Percentiles rank a stretch among this genome's conserved stretches.
phyloP scores from a whole-genome alignment of 1,284 basidiomycete genomes.

The Ustilago sp. region DNA sequence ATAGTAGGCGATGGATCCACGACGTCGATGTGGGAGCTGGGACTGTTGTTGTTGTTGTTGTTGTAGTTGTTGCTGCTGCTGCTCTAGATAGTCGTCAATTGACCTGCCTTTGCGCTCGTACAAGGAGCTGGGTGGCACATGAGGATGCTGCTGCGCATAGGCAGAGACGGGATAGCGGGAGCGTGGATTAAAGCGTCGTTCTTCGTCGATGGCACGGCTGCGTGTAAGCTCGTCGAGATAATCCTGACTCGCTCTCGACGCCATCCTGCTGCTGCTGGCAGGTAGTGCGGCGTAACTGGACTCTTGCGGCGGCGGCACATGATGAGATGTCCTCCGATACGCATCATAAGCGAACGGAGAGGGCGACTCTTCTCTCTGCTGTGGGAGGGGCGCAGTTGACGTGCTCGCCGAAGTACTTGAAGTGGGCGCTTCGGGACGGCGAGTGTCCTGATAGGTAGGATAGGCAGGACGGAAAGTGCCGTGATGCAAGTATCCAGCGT shows the following conservation, averaged over 20 bases:
- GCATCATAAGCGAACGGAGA: conserved; percentile 49
- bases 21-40: conserved; percentile 3
- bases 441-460: conserved; percentile 4
- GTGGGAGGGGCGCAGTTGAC: not conserved
- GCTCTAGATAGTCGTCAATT: conserved; percentile 42
- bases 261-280: not conserved
- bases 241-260: conserved; percentile 15
- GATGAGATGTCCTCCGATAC: conserved; percentile 18
- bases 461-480: not conserved
- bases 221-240: conserved; percentile 17
- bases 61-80: conserved; percentile 8
- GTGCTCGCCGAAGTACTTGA: not conserved
- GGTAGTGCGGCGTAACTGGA: not conserved
- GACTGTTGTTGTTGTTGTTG: not conserved
- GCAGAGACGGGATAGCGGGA: conserved; percentile 1
- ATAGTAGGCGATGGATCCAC: conserved; percentile 25
- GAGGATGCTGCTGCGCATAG: not conserved
- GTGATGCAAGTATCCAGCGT: conserved; percentile 3
- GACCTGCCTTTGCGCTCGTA: conserved; percentile 28
- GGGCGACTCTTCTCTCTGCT: conserved; percentile 27
- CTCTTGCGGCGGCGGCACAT: not conserved
- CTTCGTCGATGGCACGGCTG: conserved; percentile 15
- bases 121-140: not conserved
- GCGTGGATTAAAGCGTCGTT: not conserved
- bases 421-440: conserved; percentile 5